Evolutionary conservation across 169 alveolate genomes (phyloP), one percentile per base, ranked within the genome.

Genomic region (Babesia ovis): DNA sequence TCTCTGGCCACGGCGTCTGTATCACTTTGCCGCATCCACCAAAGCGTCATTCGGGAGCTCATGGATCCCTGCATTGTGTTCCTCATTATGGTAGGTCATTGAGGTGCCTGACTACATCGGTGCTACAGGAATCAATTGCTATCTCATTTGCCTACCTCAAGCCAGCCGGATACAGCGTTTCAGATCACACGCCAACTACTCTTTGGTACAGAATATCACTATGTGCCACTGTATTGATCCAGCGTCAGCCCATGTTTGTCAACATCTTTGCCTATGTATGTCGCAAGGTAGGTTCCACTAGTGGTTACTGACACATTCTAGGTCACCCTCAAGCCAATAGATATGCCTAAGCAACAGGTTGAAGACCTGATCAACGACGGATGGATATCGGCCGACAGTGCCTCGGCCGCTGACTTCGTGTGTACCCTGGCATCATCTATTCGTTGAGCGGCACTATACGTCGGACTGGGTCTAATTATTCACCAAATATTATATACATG

Each of bases 1-100:
- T 18, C 86, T 23, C 51, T 64, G 53, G 82, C 75, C 22, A 35
- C 74, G 20, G 86, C 81, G 1, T 25, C 79, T 16, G 68, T 45
- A 3, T 77, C 69, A 29, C 62, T 77, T n/a, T 56, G 55, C 27
- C 70, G 86, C 12, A 23, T 77, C 9, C 29, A 41, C 58, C 77
- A 77, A n/a, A 6, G 53, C 27, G 27, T 20, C 20, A 75, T 58
- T 2, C 45, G 53, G 4, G 61, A 41, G n/a, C 53, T 20, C 25
- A 25, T 74, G 77, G 59, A 55, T 20, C 12, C 29, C 41, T 50
- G 42, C 14, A n/a, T 23, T 3, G 29, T 29, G 27, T 27, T 74
- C 25, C 1, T 74, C 11, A 2, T 74, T 2, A 77, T 77, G 86
- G 81, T 68, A 27, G 1, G 73, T 55, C 16, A n/a, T 27, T 14